These are phyloP conservation scores for Xylaria arbuscula DNA, from an alignment of 2,329 filamentous ascomycete genomes.

Conservation along the genomic window DNA sequence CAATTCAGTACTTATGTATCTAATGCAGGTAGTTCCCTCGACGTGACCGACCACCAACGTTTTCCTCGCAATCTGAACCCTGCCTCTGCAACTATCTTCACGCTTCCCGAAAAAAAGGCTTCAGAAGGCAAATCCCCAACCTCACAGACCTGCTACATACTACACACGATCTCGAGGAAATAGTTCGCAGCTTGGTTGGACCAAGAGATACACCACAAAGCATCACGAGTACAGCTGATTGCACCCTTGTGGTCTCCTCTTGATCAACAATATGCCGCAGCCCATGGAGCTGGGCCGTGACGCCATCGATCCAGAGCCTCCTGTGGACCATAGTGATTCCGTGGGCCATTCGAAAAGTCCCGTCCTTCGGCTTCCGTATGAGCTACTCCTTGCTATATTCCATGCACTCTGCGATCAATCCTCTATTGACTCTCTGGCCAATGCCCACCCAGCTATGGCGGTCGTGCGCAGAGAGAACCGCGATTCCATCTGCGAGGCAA, in stretches of 20 bases:
- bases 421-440: background rate
- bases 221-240: no score
- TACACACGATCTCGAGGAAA: background rate
- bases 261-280: no score
- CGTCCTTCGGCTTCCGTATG: background rate
- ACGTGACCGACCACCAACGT: background rate
- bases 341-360: background rate
- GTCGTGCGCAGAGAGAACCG: background rate
- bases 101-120: background rate
- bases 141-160: background rate
- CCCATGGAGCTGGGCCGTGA: no score
- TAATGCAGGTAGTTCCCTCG: background rate
- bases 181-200: background rate
- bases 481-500: background rate
- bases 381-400: slow-evolving; percentile 7
- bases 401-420: background rate
- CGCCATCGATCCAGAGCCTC: background rate
- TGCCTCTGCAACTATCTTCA: no score
- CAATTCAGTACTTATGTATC: background rate
- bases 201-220: background rate
- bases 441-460: background rate
- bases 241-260: no score
- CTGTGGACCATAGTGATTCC: no score
- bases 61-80: background rate
- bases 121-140: background rate